A percentile compares a stretch with the other conserved stretches of the same genome.
Conservation (phyloP, 2,329 filamentous ascomycete species). For the Beauveria rudraprayagi region DNA sequence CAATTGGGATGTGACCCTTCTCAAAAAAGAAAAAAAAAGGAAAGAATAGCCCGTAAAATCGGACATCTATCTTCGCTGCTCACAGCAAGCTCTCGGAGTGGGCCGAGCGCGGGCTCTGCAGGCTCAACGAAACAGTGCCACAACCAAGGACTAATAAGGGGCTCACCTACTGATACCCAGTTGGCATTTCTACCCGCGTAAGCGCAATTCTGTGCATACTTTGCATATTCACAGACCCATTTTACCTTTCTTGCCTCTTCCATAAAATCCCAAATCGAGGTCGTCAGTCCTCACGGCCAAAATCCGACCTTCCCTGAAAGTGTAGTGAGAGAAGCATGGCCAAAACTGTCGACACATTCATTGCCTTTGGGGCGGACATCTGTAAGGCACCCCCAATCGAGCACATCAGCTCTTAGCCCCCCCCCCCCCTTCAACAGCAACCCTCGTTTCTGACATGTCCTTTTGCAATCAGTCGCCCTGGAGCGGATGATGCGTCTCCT, state of each 20-base stretch:
- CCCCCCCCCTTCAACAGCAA: not conserved
- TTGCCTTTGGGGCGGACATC: conserved; percentile 39
- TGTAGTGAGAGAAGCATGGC: conserved; percentile 15
- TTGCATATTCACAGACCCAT: not conserved
- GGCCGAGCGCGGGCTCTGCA: not conserved
- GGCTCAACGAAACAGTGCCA: not conserved
- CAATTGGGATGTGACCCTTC: too few species aligned
- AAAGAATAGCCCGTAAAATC: too few species aligned
- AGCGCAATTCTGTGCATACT: not conserved
- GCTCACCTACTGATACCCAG: not conserved
- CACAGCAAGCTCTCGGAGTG: not conserved
- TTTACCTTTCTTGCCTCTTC: not conserved
- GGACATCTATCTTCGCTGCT: not conserved
- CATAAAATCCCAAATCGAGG: not conserved
- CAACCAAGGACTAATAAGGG: not conserved
- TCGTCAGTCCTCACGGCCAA: too few species aligned
- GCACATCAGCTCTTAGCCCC: not conserved
- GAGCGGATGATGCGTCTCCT: conserved; percentile 53
- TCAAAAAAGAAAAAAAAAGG: too few species aligned
- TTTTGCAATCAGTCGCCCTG: conserved; percentile 40
- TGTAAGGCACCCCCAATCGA: conserved; percentile 24
- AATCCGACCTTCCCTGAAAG: not conserved
- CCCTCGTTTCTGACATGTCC: not conserved
- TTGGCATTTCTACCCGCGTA: not conserved
- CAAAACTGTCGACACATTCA: conserved; percentile 24